Evolutionary conservation across 148 eudicot species (phyloP), one percentile per base, ranked within the genome.

Genomic region (Rhododendron williamsianum): DNA sequence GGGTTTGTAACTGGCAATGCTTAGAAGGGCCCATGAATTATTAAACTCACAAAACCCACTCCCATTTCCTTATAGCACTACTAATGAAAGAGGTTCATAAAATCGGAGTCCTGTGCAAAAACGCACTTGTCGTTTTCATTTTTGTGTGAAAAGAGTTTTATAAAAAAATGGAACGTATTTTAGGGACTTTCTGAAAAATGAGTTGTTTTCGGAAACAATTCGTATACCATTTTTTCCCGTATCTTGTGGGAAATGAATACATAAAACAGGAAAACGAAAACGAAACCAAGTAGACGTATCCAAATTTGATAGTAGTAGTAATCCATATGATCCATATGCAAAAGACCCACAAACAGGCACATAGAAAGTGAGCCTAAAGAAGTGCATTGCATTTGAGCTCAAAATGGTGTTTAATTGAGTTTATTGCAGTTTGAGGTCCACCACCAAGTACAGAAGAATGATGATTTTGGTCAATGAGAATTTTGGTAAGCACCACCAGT

Each of bases 341-440:
- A 52, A 76, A 86, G 30, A 83, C 41, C 58, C 83, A 87, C 76
- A 80, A 85, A 67, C 86, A 48, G 77, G 90, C 87, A 87, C 83
- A 76, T 63, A 78, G 48, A 65, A 82, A 15, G 76, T 45, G 48
- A 25, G 58, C 43, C 71, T 27, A 46, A 71, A 71, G 33, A 69
- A 69, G 27, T 18, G 41, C 58, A 12, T 54, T 65, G 35, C 72
- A 38, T 81, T 33, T 54, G 67, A 65, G 46, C 10, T 85, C 46
- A 77, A 90, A 89, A 69, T 83, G 85, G 56, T 85, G 85, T 35
- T 56, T 12, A 71, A 71, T 9, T 7, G 23, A 80, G 82, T 83
- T 84, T 85, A 91, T 87, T 85, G 83, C 1, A 83, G 78, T 87
- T 91, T 88, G 90, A 87, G 91, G 87, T 87, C 91, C 85, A 56